A percentile compares a stretch with the other conserved stretches of the same genome.
Conservation (phyloP, 2,329 filamentous ascomycete species). For the Blastomyces emzantsi region DNA sequence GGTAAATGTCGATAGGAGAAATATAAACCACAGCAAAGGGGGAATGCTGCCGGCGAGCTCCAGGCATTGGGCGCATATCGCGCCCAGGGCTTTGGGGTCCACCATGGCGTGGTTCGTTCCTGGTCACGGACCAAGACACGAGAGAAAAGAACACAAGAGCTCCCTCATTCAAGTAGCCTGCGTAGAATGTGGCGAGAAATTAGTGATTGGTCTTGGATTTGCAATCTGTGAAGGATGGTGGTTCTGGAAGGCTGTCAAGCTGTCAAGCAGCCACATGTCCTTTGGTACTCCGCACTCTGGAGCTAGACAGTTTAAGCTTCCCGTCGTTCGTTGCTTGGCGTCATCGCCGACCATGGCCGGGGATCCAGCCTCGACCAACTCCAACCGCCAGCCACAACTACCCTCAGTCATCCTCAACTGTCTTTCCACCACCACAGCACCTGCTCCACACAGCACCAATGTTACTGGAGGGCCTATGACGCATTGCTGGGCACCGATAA, state of each 20-base stretch:
- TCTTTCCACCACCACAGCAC: not conserved
- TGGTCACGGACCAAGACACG: conserved; percentile 8
- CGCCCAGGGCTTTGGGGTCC: conserved; percentile 10
- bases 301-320: not conserved
- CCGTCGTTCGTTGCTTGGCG: not conserved
- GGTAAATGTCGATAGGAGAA: conserved; percentile 23
- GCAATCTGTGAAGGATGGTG: not conserved
- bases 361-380: not conserved
- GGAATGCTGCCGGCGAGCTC: conserved; percentile 24
- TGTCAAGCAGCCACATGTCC: conserved; percentile 1
- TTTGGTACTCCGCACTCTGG: not conserved
- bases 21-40: conserved; percentile 22
- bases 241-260: not conserved
- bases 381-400: not conserved
- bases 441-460: not conserved
- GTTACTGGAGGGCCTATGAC: not conserved
- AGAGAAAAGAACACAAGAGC: conserved; percentile 1
- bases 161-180: conserved; percentile 3
- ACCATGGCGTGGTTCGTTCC: conserved; percentile 7
- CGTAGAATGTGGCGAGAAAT: not conserved
- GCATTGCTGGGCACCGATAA: not conserved
- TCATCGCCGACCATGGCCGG: too few species aligned
- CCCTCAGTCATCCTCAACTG: not conserved
- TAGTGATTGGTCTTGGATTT: not conserved
- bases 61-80: conserved; percentile 28